Conservation (phyloP, 73 alveolate species). For the Durusdinium trenchii region DNA sequence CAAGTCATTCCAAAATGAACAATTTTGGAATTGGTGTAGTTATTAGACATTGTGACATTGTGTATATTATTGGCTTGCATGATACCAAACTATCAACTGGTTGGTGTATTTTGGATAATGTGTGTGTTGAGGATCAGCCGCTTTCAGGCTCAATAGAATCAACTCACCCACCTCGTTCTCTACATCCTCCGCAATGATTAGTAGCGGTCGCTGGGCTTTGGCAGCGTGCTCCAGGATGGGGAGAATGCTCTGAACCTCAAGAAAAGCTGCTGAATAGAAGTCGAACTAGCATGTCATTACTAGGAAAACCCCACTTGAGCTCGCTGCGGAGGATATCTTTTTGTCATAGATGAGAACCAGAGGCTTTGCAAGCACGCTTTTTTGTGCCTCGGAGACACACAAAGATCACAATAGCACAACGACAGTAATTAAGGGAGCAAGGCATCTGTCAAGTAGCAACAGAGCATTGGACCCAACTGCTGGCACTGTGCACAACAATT, state of each 20-base stretch:
- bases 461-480: too few species aligned
- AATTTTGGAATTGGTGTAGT: too few species aligned
- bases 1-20: too few species aligned
- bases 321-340: slow-evolving; percentile 97
- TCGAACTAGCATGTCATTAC: not conserved
- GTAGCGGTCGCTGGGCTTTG: slow-evolving; percentile 97
- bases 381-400: slow-evolving; percentile 33
- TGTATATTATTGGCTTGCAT: too few species aligned
- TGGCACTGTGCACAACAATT: not conserved
- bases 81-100: not conserved
- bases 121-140: too few species aligned
- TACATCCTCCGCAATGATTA: slow-evolving; percentile 99
- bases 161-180: slow-evolving; percentile 96
- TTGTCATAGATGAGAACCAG: slow-evolving; percentile 98
- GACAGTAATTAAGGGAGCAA: not conserved
- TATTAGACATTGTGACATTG: too few species aligned
- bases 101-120: not conserved
- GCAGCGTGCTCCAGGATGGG: slow-evolving; percentile 95
- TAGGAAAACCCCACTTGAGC: not conserved
- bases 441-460: too few species aligned
- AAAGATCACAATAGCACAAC: not conserved
- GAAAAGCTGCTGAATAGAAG: not conserved
- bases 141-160: too few species aligned
- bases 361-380: slow-evolving; percentile 98
- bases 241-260: slow-evolving; percentile 97